Base-by-base conservation (phyloP, 176 grass and related monocot species). In the Alloteropsis semialata region DNA sequence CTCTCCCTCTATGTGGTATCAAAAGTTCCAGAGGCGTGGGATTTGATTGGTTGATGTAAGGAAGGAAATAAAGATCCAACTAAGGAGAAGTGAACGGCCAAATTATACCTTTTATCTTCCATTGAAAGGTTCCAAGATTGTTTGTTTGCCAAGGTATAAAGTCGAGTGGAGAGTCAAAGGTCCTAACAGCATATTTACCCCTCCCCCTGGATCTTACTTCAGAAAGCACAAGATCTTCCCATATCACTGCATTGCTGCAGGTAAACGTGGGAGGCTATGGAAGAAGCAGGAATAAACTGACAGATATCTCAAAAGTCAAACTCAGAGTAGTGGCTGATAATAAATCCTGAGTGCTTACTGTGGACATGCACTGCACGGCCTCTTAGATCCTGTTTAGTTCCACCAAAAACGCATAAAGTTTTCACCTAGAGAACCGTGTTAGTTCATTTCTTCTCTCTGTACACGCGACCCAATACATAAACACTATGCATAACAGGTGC, bases 261-360 rank as follows among this genome's bases (percentile, higher is more conserved):
- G n/a, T 62, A 63, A 69, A 46, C 25, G 17, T 58, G 32, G 41
- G 5, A 51, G 33, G 41, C 75, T 30, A 60, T 25, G 57, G n/a
- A 77, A 87, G 38, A 14, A 48, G 29, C 19, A 50, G 62, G 34
- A 66, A 37, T 16, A 42, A 81, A 49, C 63, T 77, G 63, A 32
- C 43, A 57, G 38, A 44, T 37, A 55, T 65, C 65, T 77, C 0
- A 82, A 77, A 19, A 48, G 43, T 30, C 42, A 72, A 25, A 77
- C 29, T 43, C 42, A 59, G 11, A 87, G 63, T 33, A 77, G 57
- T 50, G 55, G 65, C 22, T 6, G 44, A 55, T 62, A 29, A 78
- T 50, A 42, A 71, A 30, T 62, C 27, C 44, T 27, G 55, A 64
- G 27, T 15, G 33, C 43, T 25, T 78, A 17, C 42, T 69, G 32